These are phyloP conservation scores for Aspergillus quadrilineatus DNA, from an alignment of 2,329 filamentous ascomycete genomes.

Conservation along the genomic window DNA sequence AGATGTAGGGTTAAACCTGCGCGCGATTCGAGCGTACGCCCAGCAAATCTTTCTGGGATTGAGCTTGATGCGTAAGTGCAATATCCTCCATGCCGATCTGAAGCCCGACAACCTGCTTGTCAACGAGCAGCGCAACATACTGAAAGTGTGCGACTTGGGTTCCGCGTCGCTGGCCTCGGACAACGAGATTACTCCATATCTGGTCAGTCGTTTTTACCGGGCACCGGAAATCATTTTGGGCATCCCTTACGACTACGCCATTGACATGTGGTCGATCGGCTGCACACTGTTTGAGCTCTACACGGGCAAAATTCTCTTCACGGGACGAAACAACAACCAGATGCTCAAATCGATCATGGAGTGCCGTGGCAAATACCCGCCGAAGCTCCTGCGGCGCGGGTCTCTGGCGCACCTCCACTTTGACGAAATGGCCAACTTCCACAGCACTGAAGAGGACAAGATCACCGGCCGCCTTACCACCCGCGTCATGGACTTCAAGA, in stretches of 20 bases:
- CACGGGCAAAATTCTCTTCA: conserved; percentile 96
- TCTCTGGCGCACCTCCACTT: conserved; percentile 76
- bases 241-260: conserved; percentile 90
- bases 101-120: conserved; percentile 98
- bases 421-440: conserved; percentile 78
- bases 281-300: conserved; percentile 97
- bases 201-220: conserved; percentile 95
- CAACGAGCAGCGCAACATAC: conserved; percentile 75
- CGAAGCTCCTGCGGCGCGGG: conserved; percentile 82
- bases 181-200: conserved; percentile 88
- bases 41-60: conserved; percentile 92
- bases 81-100: conserved; percentile 91
- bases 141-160: conserved; percentile 95
- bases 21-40: conserved; percentile 82
- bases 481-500: conserved; percentile 51
- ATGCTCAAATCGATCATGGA: conserved; percentile 98
- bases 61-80: conserved; percentile 83
- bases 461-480: conserved; percentile 73
- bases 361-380: conserved; percentile 85
- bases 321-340: conserved; percentile 93
- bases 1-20: conserved; percentile 86
- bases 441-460: conserved; percentile 82
- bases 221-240: conserved; percentile 96
- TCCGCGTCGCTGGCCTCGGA: conserved; percentile 92
- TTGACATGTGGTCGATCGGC: conserved; percentile 97